Evolutionary conservation across 2,329 filamentous ascomycete species (phyloP).

Genomic region (Trichoderma brevicompactum): DNA sequence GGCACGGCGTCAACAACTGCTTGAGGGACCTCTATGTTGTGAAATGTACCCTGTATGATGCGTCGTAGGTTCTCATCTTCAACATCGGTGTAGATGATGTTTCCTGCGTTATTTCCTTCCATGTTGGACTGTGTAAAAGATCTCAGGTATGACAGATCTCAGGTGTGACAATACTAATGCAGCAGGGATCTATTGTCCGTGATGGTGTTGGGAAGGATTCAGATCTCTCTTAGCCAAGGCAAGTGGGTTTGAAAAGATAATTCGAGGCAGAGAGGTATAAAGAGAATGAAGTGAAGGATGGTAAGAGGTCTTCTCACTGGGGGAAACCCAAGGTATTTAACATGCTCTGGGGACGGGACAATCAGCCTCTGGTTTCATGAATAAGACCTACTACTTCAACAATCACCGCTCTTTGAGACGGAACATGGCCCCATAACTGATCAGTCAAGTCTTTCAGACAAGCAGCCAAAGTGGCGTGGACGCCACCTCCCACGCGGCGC

Average conservation of each 20-base stretch:
- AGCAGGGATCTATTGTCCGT: background rate
- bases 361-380: background rate
- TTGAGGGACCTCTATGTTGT: background rate
- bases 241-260: background rate
- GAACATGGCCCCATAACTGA: background rate
- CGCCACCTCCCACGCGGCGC: constrained; percentile 13
- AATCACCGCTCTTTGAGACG: background rate
- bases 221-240: background rate
- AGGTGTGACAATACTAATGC: background rate
- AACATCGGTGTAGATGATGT: background rate
- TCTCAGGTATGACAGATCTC: background rate
- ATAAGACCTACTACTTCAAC: background rate
- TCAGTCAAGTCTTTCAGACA: background rate
- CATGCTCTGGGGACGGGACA: background rate
- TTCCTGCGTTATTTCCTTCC: background rate
- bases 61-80: background rate
- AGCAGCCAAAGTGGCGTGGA: background rate
- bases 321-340: background rate
- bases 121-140: background rate
- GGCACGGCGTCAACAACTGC: background rate
- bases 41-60: background rate
- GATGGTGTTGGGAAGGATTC: background rate
- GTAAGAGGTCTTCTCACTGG: background rate
- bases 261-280: background rate
- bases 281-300: background rate